Evolutionary conservation across 352 stramenopile genomes (phyloP).

Genomic region (Globisporangium okanoganense): DNA sequence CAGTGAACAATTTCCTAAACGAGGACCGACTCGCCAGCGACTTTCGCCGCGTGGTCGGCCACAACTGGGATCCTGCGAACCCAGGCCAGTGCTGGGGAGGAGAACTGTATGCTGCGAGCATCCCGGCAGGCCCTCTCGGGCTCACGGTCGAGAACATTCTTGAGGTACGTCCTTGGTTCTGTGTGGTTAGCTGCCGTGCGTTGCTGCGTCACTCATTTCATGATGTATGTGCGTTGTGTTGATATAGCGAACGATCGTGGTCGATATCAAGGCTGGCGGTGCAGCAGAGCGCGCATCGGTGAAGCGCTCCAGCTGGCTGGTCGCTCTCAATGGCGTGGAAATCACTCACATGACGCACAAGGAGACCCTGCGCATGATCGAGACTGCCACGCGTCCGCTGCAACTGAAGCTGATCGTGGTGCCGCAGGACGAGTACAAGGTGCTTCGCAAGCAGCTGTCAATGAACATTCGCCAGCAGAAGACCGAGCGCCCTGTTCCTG

Average conservation of each 20-base stretch:
- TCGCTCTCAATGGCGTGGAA: slow-evolving; percentile 67
- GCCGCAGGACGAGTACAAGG: slow-evolving; percentile 68
- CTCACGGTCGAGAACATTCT: slow-evolving; percentile 89
- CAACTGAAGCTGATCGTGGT: slow-evolving; percentile 72
- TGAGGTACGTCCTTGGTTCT: slow-evolving; percentile 33
- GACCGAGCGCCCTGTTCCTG: slow-evolving; percentile 72
- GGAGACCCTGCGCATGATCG: slow-evolving; percentile 82
- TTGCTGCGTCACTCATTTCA: background rate
- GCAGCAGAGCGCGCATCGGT: slow-evolving; percentile 71
- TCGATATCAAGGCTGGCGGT: slow-evolving; percentile 82
- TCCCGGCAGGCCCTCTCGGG: slow-evolving; percentile 75
- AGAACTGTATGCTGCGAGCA: slow-evolving; percentile 60
- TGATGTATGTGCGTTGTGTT: background rate
- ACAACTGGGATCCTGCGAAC: slow-evolving; percentile 60
- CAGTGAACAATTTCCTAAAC: slow-evolving; percentile 81
- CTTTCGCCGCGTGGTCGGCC: slow-evolving; percentile 71
- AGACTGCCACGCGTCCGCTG: slow-evolving; percentile 65
- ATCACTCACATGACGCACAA: slow-evolving; percentile 85
- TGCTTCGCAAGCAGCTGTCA: slow-evolving; percentile 66
- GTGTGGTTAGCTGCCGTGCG: background rate
- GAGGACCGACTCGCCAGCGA: slow-evolving; percentile 76
- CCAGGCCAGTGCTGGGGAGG: slow-evolving; percentile 42
- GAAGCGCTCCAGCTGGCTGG: slow-evolving; percentile 82
- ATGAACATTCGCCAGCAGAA: slow-evolving; percentile 87
- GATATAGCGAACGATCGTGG: slow-evolving; percentile 71